Evolutionary conservation across 331 rosid species (phyloP).

Genomic region (Telfairia occidentalis): DNA sequence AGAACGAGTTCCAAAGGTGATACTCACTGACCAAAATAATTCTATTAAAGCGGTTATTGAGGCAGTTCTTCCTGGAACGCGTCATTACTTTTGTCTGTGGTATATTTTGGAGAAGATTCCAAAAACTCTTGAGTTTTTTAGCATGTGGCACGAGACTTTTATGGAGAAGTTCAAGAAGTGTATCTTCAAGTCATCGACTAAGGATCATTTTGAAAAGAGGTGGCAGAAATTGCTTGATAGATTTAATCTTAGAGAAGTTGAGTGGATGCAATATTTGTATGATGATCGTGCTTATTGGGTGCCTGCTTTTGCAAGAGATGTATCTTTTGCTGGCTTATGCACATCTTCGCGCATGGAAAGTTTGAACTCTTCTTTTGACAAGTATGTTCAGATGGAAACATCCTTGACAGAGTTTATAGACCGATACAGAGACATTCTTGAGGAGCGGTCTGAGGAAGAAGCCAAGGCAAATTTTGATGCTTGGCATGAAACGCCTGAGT

Average conservation of each 20-base stretch:
- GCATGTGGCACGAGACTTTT: conserved; percentile 53
- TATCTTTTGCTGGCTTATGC: conserved; percentile 75
- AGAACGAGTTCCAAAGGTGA: conserved; percentile 64
- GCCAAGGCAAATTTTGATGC: conserved; percentile 89
- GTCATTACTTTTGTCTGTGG: conserved; percentile 85
- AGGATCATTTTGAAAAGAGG: conserved; percentile 62
- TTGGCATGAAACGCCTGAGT: conserved; percentile 88
- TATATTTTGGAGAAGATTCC: conserved; percentile 65
- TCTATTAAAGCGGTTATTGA: conserved; percentile 63
- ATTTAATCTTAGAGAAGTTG: conserved; percentile 58
- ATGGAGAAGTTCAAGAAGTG: conserved; percentile 57
- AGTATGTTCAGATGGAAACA: conserved; percentile 53
- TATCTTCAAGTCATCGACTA: conserved; percentile 64
- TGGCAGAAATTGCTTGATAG: conserved; percentile 68
- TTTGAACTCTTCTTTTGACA: conserved; percentile 53
- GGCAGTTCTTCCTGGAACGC: conserved; percentile 63
- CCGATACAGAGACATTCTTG: conserved; percentile 53
- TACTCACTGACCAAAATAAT: conserved; percentile 67
- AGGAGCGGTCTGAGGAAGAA: conserved; percentile 82
- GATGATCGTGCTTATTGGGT: conserved; percentile 64
- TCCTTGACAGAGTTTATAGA: conserved; percentile 62
- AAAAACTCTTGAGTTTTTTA: conserved; percentile 49
- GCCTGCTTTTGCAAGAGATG: conserved; percentile 55
- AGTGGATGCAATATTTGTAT: conserved; percentile 59
- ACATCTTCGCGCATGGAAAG: conserved; percentile 47